Evolutionary conservation across 2,329 filamentous ascomycete genomes (phyloP), one percentile per base, ranked within the genome.

Genomic region (Aspergillus pseudoviridinutans): DNA sequence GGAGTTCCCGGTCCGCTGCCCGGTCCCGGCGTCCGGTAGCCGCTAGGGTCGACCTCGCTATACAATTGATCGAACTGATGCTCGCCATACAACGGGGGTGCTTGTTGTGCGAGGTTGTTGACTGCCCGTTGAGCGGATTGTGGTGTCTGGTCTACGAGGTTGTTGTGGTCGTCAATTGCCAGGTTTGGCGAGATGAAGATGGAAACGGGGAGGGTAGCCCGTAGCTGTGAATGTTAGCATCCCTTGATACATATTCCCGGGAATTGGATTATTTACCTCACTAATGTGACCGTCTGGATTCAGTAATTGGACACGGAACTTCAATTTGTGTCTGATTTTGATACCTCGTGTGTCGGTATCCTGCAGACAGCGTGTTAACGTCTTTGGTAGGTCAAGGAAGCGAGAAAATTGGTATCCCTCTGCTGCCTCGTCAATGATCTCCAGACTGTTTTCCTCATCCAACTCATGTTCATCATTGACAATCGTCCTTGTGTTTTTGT

Each of bases 131-230:
- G 71, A 64, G 80, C 75, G 58, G 78, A 71, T 69, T 79, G 65
- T 17, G 83, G 80, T n/a, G 79, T 79, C 67, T 86, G 83, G 54
- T 83, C 81, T 54, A 90, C 79, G 2, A 97, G 82, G 66, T 90
- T 88, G 66, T 96, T 94, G 59, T 93, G 85, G 53, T 96, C 91
- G 67, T 94, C 91, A 41, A 97, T 84, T 0, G 91, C 89, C 67
- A 96, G 86, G 69, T 94, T 94, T 0, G 94, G 93, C 4, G 94
- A 99, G 64, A 97, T 97, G 76, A 96, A 97, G 42, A 99, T 87
- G 55, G 91, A 91, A 17, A 97, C 84, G 1, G 94, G 92, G 32
- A 97, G 84, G 46, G 92, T 94, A 50, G 93, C 93, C 53, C 93
- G 88, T 53, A 97, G 84, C 86, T 90, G 50, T 51, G 17, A n/a